Evolutionary conservation across 257 asterid species (phyloP), one percentile per base, ranked within the genome.

Genomic region (Marsdenia floribunda): DNA sequence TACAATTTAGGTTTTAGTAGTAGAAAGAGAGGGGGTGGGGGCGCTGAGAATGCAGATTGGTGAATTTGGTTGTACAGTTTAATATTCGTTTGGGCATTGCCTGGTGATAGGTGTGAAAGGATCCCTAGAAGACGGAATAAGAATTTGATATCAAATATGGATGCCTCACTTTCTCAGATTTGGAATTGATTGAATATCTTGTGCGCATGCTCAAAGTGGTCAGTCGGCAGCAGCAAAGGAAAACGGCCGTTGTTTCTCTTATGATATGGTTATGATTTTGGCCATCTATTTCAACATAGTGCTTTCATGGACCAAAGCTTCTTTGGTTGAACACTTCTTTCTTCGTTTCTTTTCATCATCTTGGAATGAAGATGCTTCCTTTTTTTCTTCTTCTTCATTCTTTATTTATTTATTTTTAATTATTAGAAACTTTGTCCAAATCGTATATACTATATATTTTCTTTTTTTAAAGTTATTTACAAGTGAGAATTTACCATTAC

Each of bases 141-240:
- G 69, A 64, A 64, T 15, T 26, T 14, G 68, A 57, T 57, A n/a
- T 60, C 38, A 60, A 60, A 44, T 44, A 44, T 44, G 49, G 14
- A 12, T 26, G 33, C 38, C 21, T 26, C 47, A 35, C 70, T 35
- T 64, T 64, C 4, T 64, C 4, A 40, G 71, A 66, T 66, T 52
- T 66, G 21, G 71, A 6, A 6, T 18, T 66, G 33, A 66, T 66
- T 66, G 71, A 38, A 38, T 37, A 66, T 66, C 71, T 66, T 18
- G 3, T 35, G 29, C 44, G 70, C 70, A 40, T 64, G 70, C 70
- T 5, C 47, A 22, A 64, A 66, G 52, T 66, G 50, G 33, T 18
- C 24, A 66, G 52, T 38, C 33, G 50, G 71, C 71, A 12, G 71
- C 70, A 11, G 66, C 40, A 60, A 12, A 18, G 26, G 24, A 15